Evolutionary conservation across 2,329 filamentous ascomycete genomes (phyloP), one percentile per base, ranked within the genome.

Genomic region (Penicillium sp.): DNA sequence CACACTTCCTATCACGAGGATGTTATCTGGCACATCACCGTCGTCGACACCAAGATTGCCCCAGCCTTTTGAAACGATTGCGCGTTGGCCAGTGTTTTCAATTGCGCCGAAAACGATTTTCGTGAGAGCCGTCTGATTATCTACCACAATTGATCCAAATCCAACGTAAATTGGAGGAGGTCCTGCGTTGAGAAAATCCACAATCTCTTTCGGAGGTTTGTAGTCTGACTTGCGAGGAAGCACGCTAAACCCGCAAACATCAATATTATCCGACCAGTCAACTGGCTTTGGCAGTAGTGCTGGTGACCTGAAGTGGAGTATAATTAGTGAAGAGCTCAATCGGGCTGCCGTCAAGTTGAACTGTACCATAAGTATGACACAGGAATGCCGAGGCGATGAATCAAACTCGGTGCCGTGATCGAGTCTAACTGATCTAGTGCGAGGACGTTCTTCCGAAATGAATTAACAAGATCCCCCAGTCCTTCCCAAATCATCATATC

Each of bases 401-500:
- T 77, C 69, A 96, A 82, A 3, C 88, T 89, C 8, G 92, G 91
- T 2, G 89, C 92, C 82, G 88, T 93, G 45, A 95, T 86, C 7
- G 90, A 77, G 57, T 88, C 91, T 39, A 97, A 80, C 0, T 88
- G 83, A 41, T 94, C 88, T 0, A 97, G 77, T 26, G 88, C 87
- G 1, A 96, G 79, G 13, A 83, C 83, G 55, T 86, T 85, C 60
- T 87, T 85, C 48, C 92, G 81, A 66, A 96, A 97, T 10, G 86
- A 82, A 67, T 97, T 97, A 68, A 97, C 93, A 6, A 97, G 79
- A 71, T 97, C 92, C 35, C 92, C 92, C 4, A 96, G 76, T 0
- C 91, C 91, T 73, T 96, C 91, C 91, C 91, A 96, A 10, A 91
- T 92, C 80, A 96, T 85, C 83, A 95, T 90, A 62, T 96, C 91